Conservation (phyloP, 371 early-diverging fungal species). For the Mortierella sp. region DNA sequence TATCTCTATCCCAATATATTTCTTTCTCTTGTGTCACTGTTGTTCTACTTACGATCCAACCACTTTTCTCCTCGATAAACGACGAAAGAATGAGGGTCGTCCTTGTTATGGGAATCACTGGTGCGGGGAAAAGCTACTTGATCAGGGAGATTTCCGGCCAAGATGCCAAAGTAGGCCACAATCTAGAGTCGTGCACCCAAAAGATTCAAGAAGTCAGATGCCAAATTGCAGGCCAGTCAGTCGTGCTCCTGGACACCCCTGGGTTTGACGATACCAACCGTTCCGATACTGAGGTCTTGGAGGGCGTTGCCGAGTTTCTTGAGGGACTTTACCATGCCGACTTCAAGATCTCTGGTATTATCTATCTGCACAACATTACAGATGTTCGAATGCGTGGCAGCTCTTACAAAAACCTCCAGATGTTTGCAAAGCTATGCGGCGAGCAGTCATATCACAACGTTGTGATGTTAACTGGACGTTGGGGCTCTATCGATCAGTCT, state of each 20-base stretch:
- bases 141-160: slow-evolving; percentile 10
- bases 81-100: neutral
- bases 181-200: slow-evolving; percentile 9
- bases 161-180: neutral
- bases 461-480: slow-evolving; percentile 4
- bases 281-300: slow-evolving; percentile 2
- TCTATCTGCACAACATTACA: slow-evolving; percentile 10
- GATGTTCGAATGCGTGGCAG: slow-evolving; percentile 6
- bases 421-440: slow-evolving; percentile 8
- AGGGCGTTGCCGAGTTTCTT: neutral
- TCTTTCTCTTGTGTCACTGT: too few relatives aligned
- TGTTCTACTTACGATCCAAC: too few relatives aligned
- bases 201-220: neutral
- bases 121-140: slow-evolving; percentile 11
- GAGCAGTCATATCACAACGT: slow-evolving; percentile 3
- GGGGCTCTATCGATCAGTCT: neutral
- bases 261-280: slow-evolving; percentile 10
- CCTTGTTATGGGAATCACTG: slow-evolving; percentile 10
- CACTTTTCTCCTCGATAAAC: neutral
- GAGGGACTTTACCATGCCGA: neutral
- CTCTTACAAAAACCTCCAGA: neutral
- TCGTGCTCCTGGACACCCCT: slow-evolving; percentile 8
- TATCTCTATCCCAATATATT: neutral
- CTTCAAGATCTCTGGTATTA: slow-evolving; percentile 6
- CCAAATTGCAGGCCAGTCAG: neutral